Evolutionary conservation across 306 rosid species (phyloP), one percentile per base, ranked within the genome.

Genomic region (Cyamopsis tetragonoloba): DNA sequence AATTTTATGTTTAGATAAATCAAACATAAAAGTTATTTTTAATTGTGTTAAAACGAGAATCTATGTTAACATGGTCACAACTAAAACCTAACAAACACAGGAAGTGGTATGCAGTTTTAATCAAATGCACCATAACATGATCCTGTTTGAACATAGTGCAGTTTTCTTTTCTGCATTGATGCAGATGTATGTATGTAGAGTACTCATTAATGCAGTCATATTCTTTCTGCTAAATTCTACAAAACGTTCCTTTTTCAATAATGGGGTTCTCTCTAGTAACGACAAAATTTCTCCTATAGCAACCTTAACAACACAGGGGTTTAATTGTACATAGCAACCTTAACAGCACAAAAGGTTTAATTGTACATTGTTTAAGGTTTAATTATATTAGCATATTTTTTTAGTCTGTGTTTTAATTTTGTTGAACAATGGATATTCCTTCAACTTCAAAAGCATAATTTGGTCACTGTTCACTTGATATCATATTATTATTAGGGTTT

Each of bases 161-260:
- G 24, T 30, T 27, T 7, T 56, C 26, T 37, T 46, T 12, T 66
- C 50, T n/a, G n/a, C n/a, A n/a, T 3, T 28, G 3, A 39, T 62
- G 51, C 27, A 20, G 13, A 32, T n/a, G n/a, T n/a, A n/a, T n/a
- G n/a, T n/a, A n/a, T n/a, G n/a, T n/a, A n/a, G n/a, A n/a, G n/a
- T n/a, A n/a, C n/a, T 8, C 27, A 47, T 58, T 51, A 48, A 59
- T 67, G 68, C 8, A 57, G 23, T 35, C 32, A 38, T 11, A 3
- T 12, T 42, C 5, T 6, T 14, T 46, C 69, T 48, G 24, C 50
- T 42, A 60, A 50, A 30, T 50, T 54, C 49, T 60, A 51, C 48
- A 51, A n/a, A 42, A 14, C 12, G 26, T 70, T 62, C 37, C 72
- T 23, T 53, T 55, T 60, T 32, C 58, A 77, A 38, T 77, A 14